phyloP scores from a whole-genome alignment of 2,329 filamentous ascomycete genomes.

The Peltaster fructicola region DNA sequence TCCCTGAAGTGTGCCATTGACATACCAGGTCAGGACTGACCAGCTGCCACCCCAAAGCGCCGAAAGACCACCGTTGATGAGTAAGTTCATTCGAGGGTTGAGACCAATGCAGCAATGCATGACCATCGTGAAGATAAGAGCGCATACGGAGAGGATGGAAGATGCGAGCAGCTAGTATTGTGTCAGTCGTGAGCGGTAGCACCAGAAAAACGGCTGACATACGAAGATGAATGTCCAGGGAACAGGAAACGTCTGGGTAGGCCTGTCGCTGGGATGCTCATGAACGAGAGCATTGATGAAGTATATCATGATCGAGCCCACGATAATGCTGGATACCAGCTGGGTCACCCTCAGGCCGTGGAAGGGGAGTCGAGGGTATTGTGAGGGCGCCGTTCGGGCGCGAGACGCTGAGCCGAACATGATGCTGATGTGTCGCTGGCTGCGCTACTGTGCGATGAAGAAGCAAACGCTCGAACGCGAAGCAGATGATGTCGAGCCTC shows the following conservation, averaged over 20 bases:
- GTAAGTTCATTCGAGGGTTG: constrained; percentile 33
- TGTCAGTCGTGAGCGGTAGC: constrained; percentile 1
- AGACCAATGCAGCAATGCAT: constrained; percentile 35
- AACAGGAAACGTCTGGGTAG: no score
- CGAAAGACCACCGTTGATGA: constrained; percentile 30
- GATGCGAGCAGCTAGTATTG: constrained; percentile 31
- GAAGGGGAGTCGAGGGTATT: constrained; percentile 27
- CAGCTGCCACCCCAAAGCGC: constrained; percentile 36
- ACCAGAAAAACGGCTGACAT: constrained; percentile 5
- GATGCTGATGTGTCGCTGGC: no score
- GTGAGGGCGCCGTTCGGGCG: constrained; percentile 23
- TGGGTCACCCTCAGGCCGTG: constrained; percentile 25
- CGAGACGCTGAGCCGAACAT: no score
- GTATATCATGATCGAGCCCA: constrained; percentile 35
- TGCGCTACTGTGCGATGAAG: no score
- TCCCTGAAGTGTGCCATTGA: constrained; percentile 33
- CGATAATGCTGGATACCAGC: constrained; percentile 29
- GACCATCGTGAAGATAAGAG: constrained; percentile 29
- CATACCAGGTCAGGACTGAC: constrained; percentile 35
- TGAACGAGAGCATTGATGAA: constrained; percentile 37
- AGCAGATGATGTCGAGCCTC: no score
- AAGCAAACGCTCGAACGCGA: no score
- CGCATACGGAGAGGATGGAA: constrained; percentile 34
- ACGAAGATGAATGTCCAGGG: constrained; percentile 45
- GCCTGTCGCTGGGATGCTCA: no score